Evolutionary conservation across 805 yeast genomes (phyloP), one percentile per base, ranked within the genome.

Genomic region (Cyberlindnera subsufficiens): DNA sequence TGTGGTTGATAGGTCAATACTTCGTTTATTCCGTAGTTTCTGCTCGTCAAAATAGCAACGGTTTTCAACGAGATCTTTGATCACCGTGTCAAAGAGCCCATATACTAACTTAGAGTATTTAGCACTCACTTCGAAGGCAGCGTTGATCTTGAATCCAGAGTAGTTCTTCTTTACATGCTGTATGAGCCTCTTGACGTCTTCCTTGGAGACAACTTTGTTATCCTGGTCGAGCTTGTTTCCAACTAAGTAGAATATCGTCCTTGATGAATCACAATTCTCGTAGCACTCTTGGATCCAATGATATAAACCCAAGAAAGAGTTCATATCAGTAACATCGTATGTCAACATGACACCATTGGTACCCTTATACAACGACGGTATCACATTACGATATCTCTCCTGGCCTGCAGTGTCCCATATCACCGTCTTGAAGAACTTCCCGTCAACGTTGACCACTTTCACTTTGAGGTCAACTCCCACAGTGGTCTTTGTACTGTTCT

Each of bases 381-480:
- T 66, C 6, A 71, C 69, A 37, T 72, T 70, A 46, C 72, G 59
- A 45, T 68, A 72, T 39, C 75, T 58, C 50, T 72, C 76, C 54
- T 72, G 76, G 4, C 77, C 77, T 4, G 77, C 77, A 13, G 77
- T 71, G 49, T 71, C 77, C 76, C 77, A 72, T 41, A 72, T 51
- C 8, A 66, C 67, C 13, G 71, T 64, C 49, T 71, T 71, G 57
- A 69, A 71, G 37, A 59, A 59, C 35, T 68, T 55, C 19, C 69
- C 67, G 49, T 70, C 75, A 14, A 72, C 66, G 47, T 67, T 69
- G 11, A 71, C 65, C 13, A 66, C 47, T 39, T 69, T 66, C 8
- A 69, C 67, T 53, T 71, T 71, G 37, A 72, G 59, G 49, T 72
- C 77, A 6, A 72, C 68, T 13, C 77, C 77, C 32, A 72, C 65